Conservation (phyloP, 768 basidiomycete genomes). For the Porphyrellus cyaneotinctus region DNA sequence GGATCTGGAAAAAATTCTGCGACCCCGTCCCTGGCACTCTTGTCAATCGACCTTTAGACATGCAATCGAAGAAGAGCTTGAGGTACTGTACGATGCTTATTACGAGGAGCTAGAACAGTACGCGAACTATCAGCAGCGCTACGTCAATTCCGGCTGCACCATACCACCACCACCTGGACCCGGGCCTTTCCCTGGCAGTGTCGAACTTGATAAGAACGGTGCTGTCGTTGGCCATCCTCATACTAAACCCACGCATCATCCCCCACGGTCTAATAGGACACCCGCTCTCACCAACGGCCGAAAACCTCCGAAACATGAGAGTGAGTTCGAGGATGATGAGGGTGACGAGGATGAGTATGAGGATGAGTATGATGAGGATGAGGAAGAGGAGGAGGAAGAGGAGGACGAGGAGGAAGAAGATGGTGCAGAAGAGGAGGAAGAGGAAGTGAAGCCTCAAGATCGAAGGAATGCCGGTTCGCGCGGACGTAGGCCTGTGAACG, state of each 20-base stretch:
- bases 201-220: conserved; percentile 93
- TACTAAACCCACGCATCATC: conserved; percentile 35
- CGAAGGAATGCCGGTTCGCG: conserved; percentile 33
- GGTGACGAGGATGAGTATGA: conserved; percentile 52
- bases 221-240: conserved; percentile 46
- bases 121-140: conserved; percentile 96
- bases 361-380: conserved; percentile 53
- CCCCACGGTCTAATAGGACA: conserved; percentile 35
- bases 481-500: conserved; percentile 40
- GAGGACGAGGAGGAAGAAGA: conserved; percentile 59
- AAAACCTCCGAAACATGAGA: conserved; percentile 50
- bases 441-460: conserved; percentile 44
- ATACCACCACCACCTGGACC: conserved; percentile 92
- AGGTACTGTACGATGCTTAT: conserved; percentile 99
- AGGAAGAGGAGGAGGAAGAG: conserved; percentile 65
- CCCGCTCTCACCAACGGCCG: conserved; percentile 35
- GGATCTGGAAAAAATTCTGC: conserved; percentile 11
- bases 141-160: conserved; percentile 84
- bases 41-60: conserved; percentile 47
- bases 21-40: conserved; percentile 4
- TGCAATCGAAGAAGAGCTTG: conserved; percentile 99
- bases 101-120: conserved; percentile 99
- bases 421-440: conserved; percentile 57
- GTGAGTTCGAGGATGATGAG: conserved; percentile 65
- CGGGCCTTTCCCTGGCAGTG: conserved; percentile 96